Evolutionary conservation across 2,329 filamentous ascomycete genomes (phyloP).

Genomic region (Thermoascus crustaceus): DNA sequence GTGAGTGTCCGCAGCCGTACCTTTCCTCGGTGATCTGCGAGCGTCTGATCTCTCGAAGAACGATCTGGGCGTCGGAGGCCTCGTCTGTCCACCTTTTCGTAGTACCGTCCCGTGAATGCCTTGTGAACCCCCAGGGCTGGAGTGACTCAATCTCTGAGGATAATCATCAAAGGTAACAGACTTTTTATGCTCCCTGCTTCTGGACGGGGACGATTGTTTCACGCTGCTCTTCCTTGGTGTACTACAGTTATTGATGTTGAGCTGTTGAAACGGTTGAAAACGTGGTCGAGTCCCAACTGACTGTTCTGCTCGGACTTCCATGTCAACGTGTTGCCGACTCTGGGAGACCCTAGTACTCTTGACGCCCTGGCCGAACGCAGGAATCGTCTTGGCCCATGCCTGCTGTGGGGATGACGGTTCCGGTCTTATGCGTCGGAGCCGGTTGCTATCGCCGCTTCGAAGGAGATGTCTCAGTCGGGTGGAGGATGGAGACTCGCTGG

Average conservation of each 20-base stretch:
- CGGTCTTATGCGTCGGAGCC: neutral
- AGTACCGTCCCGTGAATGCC: slow-evolving; percentile 8
- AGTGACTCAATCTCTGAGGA: neutral
- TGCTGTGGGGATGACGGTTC: neutral
- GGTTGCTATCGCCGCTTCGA: neutral
- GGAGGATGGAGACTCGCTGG: neutral
- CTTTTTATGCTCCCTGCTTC: slow-evolving; percentile 6
- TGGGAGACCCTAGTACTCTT: neutral
- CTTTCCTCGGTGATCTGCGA: neutral
- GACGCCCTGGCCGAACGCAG: neutral
- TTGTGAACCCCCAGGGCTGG: neutral
- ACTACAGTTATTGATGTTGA: neutral
- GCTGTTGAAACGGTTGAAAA: neutral
- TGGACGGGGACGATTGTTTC: slow-evolving; percentile 1
- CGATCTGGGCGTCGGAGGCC: neutral
- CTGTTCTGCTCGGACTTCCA: neutral
- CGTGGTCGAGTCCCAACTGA: neutral
- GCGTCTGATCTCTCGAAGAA: neutral
- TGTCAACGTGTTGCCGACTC: neutral
- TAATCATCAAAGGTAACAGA: slow-evolving; percentile 10
- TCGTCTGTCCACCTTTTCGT: neutral
- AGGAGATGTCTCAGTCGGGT: neutral
- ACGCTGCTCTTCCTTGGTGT: neutral
- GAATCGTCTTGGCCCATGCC: neutral
- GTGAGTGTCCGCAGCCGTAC: too few relatives aligned